These are phyloP conservation scores for Suillus brevipes DNA, from an alignment of 768 basidiomycete species.

Conservation along the genomic window DNA sequence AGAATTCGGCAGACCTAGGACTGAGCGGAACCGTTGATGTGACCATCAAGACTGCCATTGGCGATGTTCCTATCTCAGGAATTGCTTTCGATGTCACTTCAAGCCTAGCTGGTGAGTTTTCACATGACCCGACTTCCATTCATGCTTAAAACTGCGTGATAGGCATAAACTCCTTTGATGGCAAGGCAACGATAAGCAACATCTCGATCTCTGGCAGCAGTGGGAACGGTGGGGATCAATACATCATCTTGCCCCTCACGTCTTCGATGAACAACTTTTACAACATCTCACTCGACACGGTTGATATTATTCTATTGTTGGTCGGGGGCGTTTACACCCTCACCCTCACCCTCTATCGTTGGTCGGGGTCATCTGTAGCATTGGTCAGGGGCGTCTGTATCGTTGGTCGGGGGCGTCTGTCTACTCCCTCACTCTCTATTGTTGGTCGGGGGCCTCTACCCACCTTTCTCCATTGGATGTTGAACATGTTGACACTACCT, in stretches of 20 bases:
- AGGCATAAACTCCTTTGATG: slow-evolving; percentile 64
- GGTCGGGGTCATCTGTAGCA: no score
- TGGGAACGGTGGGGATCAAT: slow-evolving; percentile 59
- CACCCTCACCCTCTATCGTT: no score
- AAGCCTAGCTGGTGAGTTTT: slow-evolving; percentile 46
- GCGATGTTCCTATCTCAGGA: slow-evolving; percentile 62
- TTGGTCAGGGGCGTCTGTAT: no score
- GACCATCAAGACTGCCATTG: slow-evolving; percentile 59
- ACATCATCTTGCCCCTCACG: slow-evolving; percentile 56
- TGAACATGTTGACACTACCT: not conserved
- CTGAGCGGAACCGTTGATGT: slow-evolving; percentile 61
- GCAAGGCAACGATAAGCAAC: slow-evolving; percentile 50
- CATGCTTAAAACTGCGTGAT: not conserved
- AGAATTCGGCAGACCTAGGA: slow-evolving; percentile 41
- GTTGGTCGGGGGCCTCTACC: no score
- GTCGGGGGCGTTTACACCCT: no score
- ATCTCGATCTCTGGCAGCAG: slow-evolving; percentile 66
- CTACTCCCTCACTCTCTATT: no score
- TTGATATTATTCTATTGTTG: no score
- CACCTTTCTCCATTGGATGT: not conserved
- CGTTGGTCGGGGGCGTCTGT: no score
- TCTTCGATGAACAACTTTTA: slow-evolving; percentile 65
- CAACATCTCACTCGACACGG: slow-evolving; percentile 62
- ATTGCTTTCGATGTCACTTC: slow-evolving; percentile 65
- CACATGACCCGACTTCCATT: not conserved